phyloP scores from a whole-genome alignment of 768 basidiomycete species.

The Guyanaporus albipodus region DNA sequence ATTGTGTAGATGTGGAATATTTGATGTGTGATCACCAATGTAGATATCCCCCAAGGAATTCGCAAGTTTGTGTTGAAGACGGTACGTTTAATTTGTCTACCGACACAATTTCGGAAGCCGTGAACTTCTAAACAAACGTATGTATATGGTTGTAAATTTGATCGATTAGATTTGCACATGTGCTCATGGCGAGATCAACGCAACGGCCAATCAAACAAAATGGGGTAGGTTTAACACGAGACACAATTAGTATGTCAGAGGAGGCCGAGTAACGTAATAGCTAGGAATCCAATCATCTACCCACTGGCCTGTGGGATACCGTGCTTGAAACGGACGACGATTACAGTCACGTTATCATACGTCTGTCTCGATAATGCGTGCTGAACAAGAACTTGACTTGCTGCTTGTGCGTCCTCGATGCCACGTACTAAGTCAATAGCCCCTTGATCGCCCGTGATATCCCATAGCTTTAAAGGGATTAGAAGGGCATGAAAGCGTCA shows the following conservation, averaged over 20 bases:
- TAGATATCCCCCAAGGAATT: too few relatives aligned
- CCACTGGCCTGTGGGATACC: slow-evolving; percentile 7
- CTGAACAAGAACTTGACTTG: slow-evolving; percentile 72
- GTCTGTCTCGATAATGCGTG: slow-evolving; percentile 87
- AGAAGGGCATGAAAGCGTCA: neutral
- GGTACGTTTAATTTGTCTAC: too few relatives aligned
- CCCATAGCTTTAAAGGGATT: slow-evolving; percentile 73
- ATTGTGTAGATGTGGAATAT: too few relatives aligned
- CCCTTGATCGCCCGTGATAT: slow-evolving; percentile 86
- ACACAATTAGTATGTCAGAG: slow-evolving; percentile 5
- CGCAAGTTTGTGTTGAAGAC: too few relatives aligned
- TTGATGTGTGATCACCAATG: too few relatives aligned
- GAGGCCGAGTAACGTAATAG: neutral
- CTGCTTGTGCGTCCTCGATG: slow-evolving; percentile 74
- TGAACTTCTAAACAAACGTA: too few relatives aligned
- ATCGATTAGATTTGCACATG: too few relatives aligned
- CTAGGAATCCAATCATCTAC: slow-evolving; percentile 1
- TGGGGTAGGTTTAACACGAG: neutral
- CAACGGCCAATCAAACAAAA: slow-evolving; percentile 5
- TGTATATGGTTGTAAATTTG: too few relatives aligned
- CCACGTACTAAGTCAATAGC: slow-evolving; percentile 83
- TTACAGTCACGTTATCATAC: slow-evolving; percentile 90
- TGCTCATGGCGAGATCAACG: neutral
- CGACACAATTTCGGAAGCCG: too few relatives aligned
- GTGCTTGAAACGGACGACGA: slow-evolving; percentile 80